These are phyloP conservation scores for Monosporascus sp. DNA, from an alignment of 2,329 filamentous ascomycete genomes.

Conservation along the genomic window DNA sequence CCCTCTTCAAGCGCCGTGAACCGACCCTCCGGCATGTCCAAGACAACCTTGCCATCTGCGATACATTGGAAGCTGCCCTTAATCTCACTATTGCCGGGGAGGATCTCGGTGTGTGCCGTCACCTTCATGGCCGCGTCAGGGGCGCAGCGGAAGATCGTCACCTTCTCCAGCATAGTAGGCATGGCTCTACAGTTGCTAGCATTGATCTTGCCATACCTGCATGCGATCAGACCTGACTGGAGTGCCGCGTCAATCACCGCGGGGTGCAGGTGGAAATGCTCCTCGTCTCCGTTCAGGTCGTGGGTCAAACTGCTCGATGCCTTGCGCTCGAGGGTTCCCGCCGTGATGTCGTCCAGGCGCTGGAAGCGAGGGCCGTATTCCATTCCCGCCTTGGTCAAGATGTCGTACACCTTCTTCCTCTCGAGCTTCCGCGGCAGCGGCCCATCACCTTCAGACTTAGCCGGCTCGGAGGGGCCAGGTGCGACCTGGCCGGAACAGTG, in stretches of 20 bases:
- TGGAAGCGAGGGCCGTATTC: slow-evolving; percentile 21
- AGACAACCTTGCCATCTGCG: slow-evolving; percentile 1
- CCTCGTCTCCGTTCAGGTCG: slow-evolving; percentile 4
- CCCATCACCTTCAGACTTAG: not conserved
- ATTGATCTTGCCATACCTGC: slow-evolving; percentile 5
- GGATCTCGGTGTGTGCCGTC: not conserved
- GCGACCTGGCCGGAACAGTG: slow-evolving; percentile 21
- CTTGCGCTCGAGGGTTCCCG: not conserved
- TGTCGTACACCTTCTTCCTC: slow-evolving; percentile 10
- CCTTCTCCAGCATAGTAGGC: slow-evolving; percentile 7
- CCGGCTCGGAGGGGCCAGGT: slow-evolving; percentile 1
- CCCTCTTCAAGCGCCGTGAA: too few species aligned
- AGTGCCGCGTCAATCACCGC: slow-evolving; percentile 5
- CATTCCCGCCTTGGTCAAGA: slow-evolving; percentile 15
- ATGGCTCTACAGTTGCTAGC: not conserved
- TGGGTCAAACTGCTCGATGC: slow-evolving; percentile 5
- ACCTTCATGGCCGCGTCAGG: slow-evolving; percentile 5
- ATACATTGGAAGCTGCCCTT: not conserved
- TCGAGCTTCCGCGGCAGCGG: slow-evolving; percentile 8
- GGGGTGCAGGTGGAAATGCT: slow-evolving; percentile 9
- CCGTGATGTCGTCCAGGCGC: slow-evolving; percentile 8
- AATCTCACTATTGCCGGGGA: too few species aligned
- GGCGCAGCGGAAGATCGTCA: slow-evolving; percentile 5
- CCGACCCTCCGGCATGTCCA: too few species aligned
- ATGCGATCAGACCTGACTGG: not conserved